Base-by-base conservation (phyloP, 1,284 basidiomycete species). In the Ganoderma lucidum region DNA sequence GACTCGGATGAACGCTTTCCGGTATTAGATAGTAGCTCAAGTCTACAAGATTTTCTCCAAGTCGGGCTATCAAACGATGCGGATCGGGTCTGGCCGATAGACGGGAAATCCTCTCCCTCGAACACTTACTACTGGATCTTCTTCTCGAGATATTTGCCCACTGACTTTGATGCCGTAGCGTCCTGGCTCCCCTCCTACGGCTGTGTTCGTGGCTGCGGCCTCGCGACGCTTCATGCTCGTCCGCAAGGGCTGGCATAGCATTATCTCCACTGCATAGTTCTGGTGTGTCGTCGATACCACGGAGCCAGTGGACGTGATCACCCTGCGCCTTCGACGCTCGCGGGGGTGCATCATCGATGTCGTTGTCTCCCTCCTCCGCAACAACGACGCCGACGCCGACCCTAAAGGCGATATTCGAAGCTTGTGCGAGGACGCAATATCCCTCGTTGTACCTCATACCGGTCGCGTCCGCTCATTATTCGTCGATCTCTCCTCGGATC, bases 211-310 rank as follows among this genome's bases (percentile, higher is more conserved):
- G 61, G 66, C 9, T 42, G 53, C 35, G 66, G 48, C 2, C 14
- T 59, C 23, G 28, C 53, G 15, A 62, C 63, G 37, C 28, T 67
- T 67, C 41, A 66, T 66, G 67, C 48, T 35, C n/a, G 66, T 66
- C 12, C 62, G 64, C 41, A 62, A 48, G 1, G 41, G 42, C 23
- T 70, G 70, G 66, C 61, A 42, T 19, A 15, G 14, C 39, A 10
- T 67, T 32, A 30, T 39, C 19, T 2, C 41, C 44, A 14, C 19
- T 14, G 68, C 56, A 1, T 39, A 41, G 4, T 68, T 71, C 62
- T 71, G 66, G 70, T 51, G 70, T 4, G 12, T 58, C 32, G 64
- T 71, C 45, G 64, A 71, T 39, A 37, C 32, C 28, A 15, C 17
- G 6, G 55, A 37, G 12, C 61, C 56, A 4, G 1, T 53, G 0